Evolutionary conservation across 768 basidiomycete genomes (phyloP), one percentile per base, ranked within the genome.

Genomic region (Mycena amicta): DNA sequence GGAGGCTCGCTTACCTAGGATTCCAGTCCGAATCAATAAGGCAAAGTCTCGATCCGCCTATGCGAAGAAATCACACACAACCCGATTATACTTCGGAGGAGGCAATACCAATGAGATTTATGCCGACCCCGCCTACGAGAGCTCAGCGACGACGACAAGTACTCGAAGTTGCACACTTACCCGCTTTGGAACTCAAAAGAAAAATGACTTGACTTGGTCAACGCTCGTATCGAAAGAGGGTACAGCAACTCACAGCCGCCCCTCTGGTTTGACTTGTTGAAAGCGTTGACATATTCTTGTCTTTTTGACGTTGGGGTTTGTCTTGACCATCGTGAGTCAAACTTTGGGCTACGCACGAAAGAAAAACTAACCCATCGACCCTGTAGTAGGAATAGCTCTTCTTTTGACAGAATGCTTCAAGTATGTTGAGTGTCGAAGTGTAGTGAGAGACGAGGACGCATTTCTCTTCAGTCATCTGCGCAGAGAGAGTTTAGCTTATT

Each of bases 381-480:
- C 97, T 86, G 61, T 89, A 84, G 68, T 84, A 92, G 0, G 88
- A 87, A 70, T 94, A 98, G 11, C 78, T 75, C 65, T 81, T 84
- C 61, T 81, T 84, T 71, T 86, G 84, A 75, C 95, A 96, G 64
- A 87, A 90, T 3, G 84, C 85, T 75, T 98, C 93, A 28, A 99
- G 77, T 55, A 99, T 85, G 67, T 98, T 92, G 53, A 99, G 84
- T 1, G 95, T 97, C 4, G 90, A 89, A 0, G 95, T 98, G 67
- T 91, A 99, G 70, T 98, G 95, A n/a, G 95, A 98, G 30, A 96
- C 92, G 40, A 99, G 74, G 30, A 98, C 90, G 66, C 93, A 90
- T 82, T 99, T 99, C 75, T 99, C 96, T 39, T 90, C 87, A 0
- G 92, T 94, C 31, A 78, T 75, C 87, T 92, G 57, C 20, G 8